Conservation (phyloP, 176 grass and related monocot species). For the Oryza punctata region DNA sequence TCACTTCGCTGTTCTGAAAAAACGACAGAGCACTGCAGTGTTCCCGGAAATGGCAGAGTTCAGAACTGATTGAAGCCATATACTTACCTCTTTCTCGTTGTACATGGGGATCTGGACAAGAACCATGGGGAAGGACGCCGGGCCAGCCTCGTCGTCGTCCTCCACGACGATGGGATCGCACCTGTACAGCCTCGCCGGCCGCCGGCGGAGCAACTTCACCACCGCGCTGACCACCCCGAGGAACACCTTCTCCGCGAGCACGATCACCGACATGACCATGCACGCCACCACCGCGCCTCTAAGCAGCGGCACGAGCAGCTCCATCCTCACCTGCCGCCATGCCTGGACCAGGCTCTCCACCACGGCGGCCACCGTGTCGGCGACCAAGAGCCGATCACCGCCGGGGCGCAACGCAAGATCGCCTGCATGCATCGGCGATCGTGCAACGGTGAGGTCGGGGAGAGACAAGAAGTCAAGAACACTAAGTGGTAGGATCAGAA, state of each 20-base stretch:
- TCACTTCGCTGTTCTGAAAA: background rate
- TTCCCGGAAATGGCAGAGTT: conserved; percentile 2
- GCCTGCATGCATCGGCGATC: conserved; percentile 12
- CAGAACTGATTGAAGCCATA: background rate
- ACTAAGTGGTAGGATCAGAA: background rate
- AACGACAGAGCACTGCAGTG: background rate
- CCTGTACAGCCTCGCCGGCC: conserved; percentile 42
- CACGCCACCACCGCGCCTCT: conserved; percentile 44
- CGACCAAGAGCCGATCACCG: background rate
- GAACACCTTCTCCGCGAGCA: conserved; percentile 67
- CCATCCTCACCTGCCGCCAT: conserved; percentile 41
- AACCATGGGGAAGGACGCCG: conserved; percentile 62
- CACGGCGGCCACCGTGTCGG: background rate
- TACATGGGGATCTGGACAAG: conserved; percentile 97
- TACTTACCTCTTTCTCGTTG: conserved; percentile 89
- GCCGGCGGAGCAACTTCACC: conserved; percentile 37
- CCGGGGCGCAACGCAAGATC: background rate
- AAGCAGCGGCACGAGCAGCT: conserved; percentile 48
- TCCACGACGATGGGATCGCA: conserved; percentile 40
- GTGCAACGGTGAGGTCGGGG: background rate
- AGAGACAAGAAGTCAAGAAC: background rate
- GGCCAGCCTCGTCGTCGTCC: conserved; percentile 50
- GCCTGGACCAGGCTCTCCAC: conserved; percentile 23
- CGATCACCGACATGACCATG: conserved; percentile 63
- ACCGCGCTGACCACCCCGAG: conserved; percentile 45